phyloP scores from a whole-genome alignment of 164 flowering plant genomes.

The Vitis rotundifolia region DNA sequence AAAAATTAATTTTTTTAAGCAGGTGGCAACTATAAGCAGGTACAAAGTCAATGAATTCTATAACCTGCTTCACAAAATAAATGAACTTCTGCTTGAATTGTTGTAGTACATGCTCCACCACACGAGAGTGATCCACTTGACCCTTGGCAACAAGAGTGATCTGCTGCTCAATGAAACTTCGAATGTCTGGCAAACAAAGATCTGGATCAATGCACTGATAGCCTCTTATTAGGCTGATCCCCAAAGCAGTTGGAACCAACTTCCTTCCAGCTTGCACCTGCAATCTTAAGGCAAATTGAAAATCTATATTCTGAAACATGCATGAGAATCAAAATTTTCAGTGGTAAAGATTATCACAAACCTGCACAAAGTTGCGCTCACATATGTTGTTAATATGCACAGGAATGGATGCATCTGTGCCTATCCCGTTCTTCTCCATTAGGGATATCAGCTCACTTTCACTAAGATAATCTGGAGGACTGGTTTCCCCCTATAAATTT shows the following conservation, averaged over 20 bases:
- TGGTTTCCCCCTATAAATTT: slow-evolving; percentile 63
- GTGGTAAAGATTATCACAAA: slow-evolving; percentile 15
- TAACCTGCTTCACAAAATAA: slow-evolving; percentile 85
- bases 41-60: slow-evolving; percentile 3
- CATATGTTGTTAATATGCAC: slow-evolving; percentile 96
- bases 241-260: slow-evolving; percentile 84
- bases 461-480: slow-evolving; percentile 88
- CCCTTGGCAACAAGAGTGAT: slow-evolving; percentile 92
- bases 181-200: slow-evolving; percentile 92
- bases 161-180: slow-evolving; percentile 98
- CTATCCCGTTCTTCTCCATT: slow-evolving; percentile 97
- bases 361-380: slow-evolving; percentile 97
- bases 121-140: slow-evolving; percentile 71
- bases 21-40: neutral
- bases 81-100: slow-evolving; percentile 75
- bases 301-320: neutral
- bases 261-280: slow-evolving; percentile 93
- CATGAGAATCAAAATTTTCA: neutral
- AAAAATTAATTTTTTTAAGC: neutral
- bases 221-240: slow-evolving; percentile 83
- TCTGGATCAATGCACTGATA: slow-evolving; percentile 95
- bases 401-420: slow-evolving; percentile 97
- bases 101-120: slow-evolving; percentile 75
- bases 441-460: slow-evolving; percentile 96
- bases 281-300: slow-evolving; percentile 19